Percentiles rank a stretch among this genome's conserved stretches.
These are phyloP conservation scores for Aspergillus sp. DNA, from an alignment of 2,329 filamentous ascomycete genomes.

Conservation along the genomic window DNA sequence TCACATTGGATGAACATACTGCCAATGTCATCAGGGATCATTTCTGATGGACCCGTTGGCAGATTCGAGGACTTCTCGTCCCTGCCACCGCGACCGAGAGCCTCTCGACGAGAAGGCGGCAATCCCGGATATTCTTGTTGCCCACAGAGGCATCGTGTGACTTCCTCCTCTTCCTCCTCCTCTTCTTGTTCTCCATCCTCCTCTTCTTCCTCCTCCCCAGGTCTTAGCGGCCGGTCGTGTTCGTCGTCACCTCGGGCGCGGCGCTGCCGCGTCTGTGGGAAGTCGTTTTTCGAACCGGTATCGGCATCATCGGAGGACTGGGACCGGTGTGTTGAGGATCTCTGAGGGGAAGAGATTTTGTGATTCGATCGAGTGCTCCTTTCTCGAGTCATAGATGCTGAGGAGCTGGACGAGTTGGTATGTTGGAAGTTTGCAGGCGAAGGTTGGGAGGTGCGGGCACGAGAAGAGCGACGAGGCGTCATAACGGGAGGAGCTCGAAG, in stretches of 20 bases:
- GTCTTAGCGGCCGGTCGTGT: slow-evolving; percentile 47
- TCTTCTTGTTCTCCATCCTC: slow-evolving; percentile 58
- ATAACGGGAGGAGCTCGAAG: slow-evolving; percentile 28
- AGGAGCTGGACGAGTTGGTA: slow-evolving; percentile 68
- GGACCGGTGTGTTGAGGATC: slow-evolving; percentile 57
- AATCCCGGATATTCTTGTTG: slow-evolving; percentile 89
- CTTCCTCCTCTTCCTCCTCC: slow-evolving; percentile 77
- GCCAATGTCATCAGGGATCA: slow-evolving; percentile 73
- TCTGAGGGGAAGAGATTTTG: slow-evolving; percentile 64
- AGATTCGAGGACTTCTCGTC: slow-evolving; percentile 51
- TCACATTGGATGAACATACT: slow-evolving; percentile 98
- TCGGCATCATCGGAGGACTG: slow-evolving; percentile 50
- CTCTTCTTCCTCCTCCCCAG: slow-evolving; percentile 42
- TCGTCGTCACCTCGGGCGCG: slow-evolving; percentile 60
- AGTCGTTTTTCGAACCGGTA: slow-evolving; percentile 47
- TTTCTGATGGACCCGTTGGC: slow-evolving; percentile 51
- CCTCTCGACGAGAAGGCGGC: slow-evolving; percentile 50
- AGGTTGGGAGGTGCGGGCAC: slow-evolving; percentile 71
- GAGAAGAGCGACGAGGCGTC: slow-evolving; percentile 80
- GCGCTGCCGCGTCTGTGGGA: slow-evolving; percentile 64
- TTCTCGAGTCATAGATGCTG: slow-evolving; percentile 63
- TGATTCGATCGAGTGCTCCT: slow-evolving; percentile 63
- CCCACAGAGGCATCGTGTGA: slow-evolving; percentile 91
- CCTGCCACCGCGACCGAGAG: slow-evolving; percentile 50
- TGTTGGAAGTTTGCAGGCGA: slow-evolving; percentile 61